Evolutionary conservation across 305 asterid genomes (phyloP).

Genomic region (Solanum chacoense): DNA sequence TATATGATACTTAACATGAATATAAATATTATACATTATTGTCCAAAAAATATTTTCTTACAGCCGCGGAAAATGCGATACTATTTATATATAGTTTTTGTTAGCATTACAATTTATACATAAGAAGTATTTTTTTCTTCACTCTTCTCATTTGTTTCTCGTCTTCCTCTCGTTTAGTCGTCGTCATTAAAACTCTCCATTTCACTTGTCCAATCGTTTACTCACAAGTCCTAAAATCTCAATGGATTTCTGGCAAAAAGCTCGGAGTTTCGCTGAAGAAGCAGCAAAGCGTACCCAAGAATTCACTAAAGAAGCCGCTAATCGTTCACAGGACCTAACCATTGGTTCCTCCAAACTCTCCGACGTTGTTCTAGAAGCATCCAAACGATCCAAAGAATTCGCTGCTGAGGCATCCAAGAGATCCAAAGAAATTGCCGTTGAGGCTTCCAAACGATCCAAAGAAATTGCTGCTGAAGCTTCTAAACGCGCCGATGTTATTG

Average conservation of each 20-base stretch:
- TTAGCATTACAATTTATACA: neutral
- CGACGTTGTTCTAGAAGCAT: conserved; percentile 79
- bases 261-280: conserved; percentile 77
- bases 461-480: conserved; percentile 35
- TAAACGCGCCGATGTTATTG: conserved; percentile 7
- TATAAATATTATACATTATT: too few species aligned
- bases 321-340: conserved; percentile 15
- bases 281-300: conserved; percentile 79
- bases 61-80: neutral
- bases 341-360: conserved; percentile 53
- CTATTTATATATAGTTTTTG: neutral
- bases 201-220: neutral
- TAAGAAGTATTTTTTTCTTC: neutral
- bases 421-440: conserved; percentile 78
- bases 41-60: neutral
- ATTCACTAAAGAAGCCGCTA: conserved; percentile 38
- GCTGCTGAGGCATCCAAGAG: conserved; percentile 51
- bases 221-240: neutral
- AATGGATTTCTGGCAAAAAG: conserved; percentile 90
- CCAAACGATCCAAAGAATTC: conserved; percentile 45
- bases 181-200: neutral
- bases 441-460: conserved; percentile 76
- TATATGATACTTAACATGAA: neutral
- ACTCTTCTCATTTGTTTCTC: neutral
- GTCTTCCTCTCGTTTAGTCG: neutral